A percentile compares a stretch with the other conserved stretches of the same genome.
These are phyloP conservation scores for Aristolochia californica DNA, from an alignment of 164 flowering plant genomes.

Conservation along the genomic window DNA sequence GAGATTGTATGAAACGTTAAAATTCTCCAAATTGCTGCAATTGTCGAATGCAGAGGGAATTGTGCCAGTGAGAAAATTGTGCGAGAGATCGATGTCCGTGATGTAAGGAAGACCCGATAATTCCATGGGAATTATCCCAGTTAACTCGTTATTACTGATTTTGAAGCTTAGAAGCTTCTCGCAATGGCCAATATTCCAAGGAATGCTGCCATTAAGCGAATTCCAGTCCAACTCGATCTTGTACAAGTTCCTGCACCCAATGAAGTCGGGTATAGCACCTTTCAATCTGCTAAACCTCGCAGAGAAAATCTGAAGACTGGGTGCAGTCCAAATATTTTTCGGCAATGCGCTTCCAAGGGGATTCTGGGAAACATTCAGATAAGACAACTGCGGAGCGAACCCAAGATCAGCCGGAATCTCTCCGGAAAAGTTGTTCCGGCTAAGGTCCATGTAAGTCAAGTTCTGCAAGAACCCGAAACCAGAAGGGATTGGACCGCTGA, in stretches of 20 bases:
- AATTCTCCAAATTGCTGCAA: conserved; percentile 55
- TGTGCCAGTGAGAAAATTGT: conserved; percentile 53
- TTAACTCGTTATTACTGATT: conserved; percentile 39
- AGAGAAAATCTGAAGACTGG: conserved; percentile 54
- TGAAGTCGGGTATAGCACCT: conserved; percentile 63
- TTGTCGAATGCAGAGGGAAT: conserved; percentile 67
- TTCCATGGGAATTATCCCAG: conserved; percentile 82
- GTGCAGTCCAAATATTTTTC: conserved; percentile 53
- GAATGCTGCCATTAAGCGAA: conserved; percentile 49
- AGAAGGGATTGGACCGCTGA: conserved; percentile 59
- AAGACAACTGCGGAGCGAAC: conserved; percentile 28
- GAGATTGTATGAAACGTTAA: conserved; percentile 69
- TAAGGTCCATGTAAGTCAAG: conserved; percentile 56
- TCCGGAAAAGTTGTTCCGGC: conserved; percentile 60
- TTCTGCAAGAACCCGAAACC: conserved; percentile 56
- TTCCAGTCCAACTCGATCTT: conserved; percentile 65
- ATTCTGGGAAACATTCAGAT: conserved; percentile 57
- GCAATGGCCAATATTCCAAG: conserved; percentile 74
- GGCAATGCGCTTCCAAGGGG: conserved; percentile 37
- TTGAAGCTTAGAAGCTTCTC: conserved; percentile 57
- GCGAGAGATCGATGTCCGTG: conserved; percentile 68
- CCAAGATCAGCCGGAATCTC: conserved; percentile 58
- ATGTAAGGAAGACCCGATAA: conserved; percentile 64
- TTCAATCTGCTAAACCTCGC: conserved; percentile 35
- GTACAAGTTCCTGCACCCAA: conserved; percentile 58